These are phyloP conservation scores for Hypoxylon sp. DNA, from an alignment of 2,329 filamentous ascomycete species.

Conservation along the genomic window DNA sequence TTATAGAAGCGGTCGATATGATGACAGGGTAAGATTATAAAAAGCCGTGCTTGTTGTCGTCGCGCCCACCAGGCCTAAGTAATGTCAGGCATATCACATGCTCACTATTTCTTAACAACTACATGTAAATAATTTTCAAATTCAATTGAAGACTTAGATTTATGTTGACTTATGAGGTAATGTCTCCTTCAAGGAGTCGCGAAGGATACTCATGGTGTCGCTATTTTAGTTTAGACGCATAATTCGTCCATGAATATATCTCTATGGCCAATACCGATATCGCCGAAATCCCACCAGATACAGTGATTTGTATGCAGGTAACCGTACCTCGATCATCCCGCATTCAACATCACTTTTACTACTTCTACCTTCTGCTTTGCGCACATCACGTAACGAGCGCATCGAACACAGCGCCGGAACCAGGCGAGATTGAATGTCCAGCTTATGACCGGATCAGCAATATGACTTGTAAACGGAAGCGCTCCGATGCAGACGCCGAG, in stretches of 20 bases:
- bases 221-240: background rate
- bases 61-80: background rate
- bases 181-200: too few species aligned
- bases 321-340: background rate
- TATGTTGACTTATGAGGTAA: too few species aligned
- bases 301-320: background rate
- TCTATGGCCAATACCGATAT: too few species aligned
- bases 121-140: too few species aligned
- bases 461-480: slow-evolving; percentile 40
- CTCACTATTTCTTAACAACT: too few species aligned
- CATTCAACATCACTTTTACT: background rate
- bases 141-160: too few species aligned
- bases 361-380: background rate
- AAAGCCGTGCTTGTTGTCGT: background rate
- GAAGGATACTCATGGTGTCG: background rate
- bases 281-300: too few species aligned
- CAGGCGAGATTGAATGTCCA: background rate
- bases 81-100: too few species aligned
- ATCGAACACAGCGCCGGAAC: background rate
- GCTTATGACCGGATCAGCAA: background rate
- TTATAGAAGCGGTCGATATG: too few species aligned
- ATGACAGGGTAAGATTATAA: background rate
- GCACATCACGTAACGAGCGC: background rate
- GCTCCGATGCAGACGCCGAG: slow-evolving; percentile 26
- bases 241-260: background rate